These are phyloP conservation scores for Colletotrichum cereale DNA, from an alignment of 2,329 filamentous ascomycete species.

Conservation along the genomic window DNA sequence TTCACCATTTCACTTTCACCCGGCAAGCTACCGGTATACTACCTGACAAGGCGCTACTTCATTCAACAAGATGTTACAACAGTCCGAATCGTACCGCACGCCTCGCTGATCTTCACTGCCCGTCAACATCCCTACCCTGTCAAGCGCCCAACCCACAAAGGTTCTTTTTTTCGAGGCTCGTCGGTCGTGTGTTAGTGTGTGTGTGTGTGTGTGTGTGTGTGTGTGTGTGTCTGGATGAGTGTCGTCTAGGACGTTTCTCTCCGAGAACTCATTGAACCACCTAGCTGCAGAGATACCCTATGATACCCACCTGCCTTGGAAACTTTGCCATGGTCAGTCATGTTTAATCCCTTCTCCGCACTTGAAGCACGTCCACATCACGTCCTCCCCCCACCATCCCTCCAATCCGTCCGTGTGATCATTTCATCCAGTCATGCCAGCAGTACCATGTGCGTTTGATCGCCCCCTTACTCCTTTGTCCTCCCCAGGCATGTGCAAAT, in stretches of 20 bases:
- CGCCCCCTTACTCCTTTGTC: neutral
- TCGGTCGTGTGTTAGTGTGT: neutral
- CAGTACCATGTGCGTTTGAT: constrained; percentile 2
- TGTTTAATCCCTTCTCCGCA: neutral
- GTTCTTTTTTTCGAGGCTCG: too few relatives aligned
- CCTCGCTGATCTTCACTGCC: constrained; percentile 27
- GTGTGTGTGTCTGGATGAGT: neutral
- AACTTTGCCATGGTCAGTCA: neutral
- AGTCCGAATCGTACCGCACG: neutral
- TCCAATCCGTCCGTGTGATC: neutral
- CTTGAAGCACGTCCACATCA: neutral
- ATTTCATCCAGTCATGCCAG: neutral
- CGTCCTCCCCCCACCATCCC: neutral
- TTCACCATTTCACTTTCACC: neutral
- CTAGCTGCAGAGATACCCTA: neutral
- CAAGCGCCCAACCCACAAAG: neutral
- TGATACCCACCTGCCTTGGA: neutral
- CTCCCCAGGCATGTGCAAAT: neutral
- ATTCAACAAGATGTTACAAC: neutral
- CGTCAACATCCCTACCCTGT: constrained; percentile 38
- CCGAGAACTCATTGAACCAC: neutral
- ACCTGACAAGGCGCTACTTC: neutral
- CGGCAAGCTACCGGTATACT: neutral
- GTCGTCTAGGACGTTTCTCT: neutral
- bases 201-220: neutral